Percentiles rank a stretch among this genome's conserved stretches.
Conservation (phyloP, 2,329 filamentous ascomycete genomes). For the Diplodia intermedia region DNA sequence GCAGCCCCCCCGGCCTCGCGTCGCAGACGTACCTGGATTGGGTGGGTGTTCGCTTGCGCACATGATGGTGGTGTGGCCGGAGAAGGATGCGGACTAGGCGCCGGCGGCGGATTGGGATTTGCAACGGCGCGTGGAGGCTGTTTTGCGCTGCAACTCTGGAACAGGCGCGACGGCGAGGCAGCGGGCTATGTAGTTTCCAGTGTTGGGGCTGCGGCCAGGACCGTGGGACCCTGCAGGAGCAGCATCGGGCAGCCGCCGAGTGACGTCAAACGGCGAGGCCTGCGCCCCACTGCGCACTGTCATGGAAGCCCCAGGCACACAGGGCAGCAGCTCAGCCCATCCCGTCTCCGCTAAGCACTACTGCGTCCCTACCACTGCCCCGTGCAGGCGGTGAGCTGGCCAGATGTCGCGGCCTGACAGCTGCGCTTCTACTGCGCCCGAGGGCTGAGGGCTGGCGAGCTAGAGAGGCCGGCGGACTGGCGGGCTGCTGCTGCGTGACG, state of each 20-base stretch:
- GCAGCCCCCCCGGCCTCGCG: background rate
- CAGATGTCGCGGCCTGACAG: constrained; percentile 16
- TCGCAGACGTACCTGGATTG: constrained; percentile 1
- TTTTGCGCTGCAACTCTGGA: background rate
- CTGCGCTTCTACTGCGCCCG: background rate
- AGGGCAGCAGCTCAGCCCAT: background rate
- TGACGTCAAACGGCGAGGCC: background rate
- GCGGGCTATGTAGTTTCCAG: background rate
- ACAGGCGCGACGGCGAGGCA: background rate
- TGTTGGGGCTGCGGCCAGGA: background rate
- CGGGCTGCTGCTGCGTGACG: background rate
- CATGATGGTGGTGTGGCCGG: background rate
- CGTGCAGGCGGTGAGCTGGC: background rate
- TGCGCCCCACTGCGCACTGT: background rate
- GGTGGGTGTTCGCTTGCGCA: background rate
- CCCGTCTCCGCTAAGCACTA: background rate
- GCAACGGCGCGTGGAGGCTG: background rate
- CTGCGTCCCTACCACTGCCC: background rate
- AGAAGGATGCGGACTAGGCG: background rate
- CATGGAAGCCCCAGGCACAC: constrained; percentile 8
- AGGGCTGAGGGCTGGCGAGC: background rate
- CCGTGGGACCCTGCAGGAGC: background rate
- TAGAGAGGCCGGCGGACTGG: background rate
- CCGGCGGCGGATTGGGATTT: background rate
- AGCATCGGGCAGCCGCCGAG: background rate